A percentile compares a stretch with the other conserved stretches of the same genome.
These are phyloP conservation scores for Talaromyces sp. DNA, from an alignment of 2,329 filamentous ascomycete species.

Conservation along the genomic window DNA sequence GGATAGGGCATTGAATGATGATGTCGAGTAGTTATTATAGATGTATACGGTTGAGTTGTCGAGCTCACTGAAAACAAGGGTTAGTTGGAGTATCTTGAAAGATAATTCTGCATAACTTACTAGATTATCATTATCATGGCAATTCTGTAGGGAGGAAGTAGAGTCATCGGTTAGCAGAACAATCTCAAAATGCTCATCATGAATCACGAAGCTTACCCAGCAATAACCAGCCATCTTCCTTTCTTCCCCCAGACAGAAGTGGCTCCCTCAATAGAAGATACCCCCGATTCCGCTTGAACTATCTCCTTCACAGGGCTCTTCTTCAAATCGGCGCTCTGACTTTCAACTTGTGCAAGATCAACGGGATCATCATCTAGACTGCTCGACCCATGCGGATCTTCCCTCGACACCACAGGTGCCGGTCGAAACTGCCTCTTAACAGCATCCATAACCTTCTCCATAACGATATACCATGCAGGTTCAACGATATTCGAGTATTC, in stretches of 20 bases:
- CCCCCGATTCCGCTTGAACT: not conserved
- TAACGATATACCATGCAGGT: not conserved
- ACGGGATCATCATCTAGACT: not conserved
- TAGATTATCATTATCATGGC: constrained; percentile 36
- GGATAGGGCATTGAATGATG: constrained; percentile 41
- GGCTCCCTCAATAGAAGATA: constrained; percentile 26
- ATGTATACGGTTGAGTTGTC: constrained; percentile 42
- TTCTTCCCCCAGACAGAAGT: constrained; percentile 34
- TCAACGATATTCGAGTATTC: not conserved
- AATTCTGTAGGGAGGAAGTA: constrained; percentile 17
- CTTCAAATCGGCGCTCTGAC: not conserved
- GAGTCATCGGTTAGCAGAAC: constrained; percentile 10
- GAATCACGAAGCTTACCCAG: constrained; percentile 23
- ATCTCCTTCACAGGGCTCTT: not conserved
- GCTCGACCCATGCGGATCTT: not conserved
- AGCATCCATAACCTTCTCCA: not conserved
- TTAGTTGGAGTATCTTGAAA: not conserved
- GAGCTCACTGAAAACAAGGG: constrained; percentile 30
- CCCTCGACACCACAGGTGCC: not conserved
- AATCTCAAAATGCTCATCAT: too few species aligned
- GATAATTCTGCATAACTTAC: constrained; percentile 15
- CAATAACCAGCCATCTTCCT: constrained; percentile 33
- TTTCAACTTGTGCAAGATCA: not conserved
- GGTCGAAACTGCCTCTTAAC: not conserved
- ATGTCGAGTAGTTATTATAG: constrained; percentile 47